Conservation (phyloP, 345 rosid species). For the Tarenaya hassleriana region DNA sequence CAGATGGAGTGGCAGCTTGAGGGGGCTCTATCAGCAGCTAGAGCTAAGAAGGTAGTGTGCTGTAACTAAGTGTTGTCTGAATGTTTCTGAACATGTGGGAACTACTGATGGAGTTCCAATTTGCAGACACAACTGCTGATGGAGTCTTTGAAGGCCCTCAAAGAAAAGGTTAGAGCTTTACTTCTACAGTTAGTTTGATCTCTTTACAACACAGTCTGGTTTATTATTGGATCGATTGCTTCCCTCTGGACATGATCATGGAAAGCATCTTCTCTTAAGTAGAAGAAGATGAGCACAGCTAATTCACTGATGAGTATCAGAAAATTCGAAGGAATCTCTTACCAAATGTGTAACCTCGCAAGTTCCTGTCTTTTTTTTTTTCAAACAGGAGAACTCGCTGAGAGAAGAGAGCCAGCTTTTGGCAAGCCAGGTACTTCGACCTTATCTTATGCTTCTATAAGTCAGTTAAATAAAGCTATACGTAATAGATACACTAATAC, state of each 20-base stretch:
- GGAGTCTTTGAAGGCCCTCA: conserved; percentile 7
- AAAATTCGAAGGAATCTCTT: neutral
- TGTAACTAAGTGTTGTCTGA: neutral
- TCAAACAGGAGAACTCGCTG: conserved; percentile 19
- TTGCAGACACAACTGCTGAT: conserved; percentile 18
- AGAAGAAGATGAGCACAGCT: too few species aligned
- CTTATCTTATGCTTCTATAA: conserved; percentile 6
- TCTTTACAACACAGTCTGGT: too few species aligned
- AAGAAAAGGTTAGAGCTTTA: conserved; percentile 21
- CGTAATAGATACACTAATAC: too few species aligned
- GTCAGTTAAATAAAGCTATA: neutral
- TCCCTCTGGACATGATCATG: conserved; percentile 1
- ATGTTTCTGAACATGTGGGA: neutral
- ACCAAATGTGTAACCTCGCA: too few species aligned
- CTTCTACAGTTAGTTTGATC: too few species aligned
- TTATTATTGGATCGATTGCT: too few species aligned
- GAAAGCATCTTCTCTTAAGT: neutral
- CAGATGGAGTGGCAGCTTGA: conserved; percentile 20
- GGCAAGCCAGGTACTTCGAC: conserved; percentile 19
- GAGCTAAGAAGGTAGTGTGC: conserved; percentile 25
- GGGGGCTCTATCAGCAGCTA: conserved; percentile 22
- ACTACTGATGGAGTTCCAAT: too few species aligned
- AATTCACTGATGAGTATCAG: neutral
- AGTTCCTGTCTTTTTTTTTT: conserved; percentile 9
- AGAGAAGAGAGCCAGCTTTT: conserved; percentile 14